phyloP scores from a whole-genome alignment of 2,329 filamentous ascomycete species.

The Lasiodiplodia hormozganensis region DNA sequence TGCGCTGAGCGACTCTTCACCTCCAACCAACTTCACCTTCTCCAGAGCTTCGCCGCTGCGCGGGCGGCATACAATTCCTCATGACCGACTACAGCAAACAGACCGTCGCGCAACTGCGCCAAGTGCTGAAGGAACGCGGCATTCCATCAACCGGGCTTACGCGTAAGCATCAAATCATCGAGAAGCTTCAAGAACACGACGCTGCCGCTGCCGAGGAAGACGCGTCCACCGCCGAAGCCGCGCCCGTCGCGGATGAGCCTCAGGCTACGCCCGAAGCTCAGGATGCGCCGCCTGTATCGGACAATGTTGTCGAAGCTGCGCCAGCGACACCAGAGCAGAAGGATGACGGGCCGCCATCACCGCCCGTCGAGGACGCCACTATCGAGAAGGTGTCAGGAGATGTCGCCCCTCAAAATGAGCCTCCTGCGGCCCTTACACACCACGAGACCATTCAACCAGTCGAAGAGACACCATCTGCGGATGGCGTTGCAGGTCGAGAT shows the following conservation, averaged over 20 bases:
- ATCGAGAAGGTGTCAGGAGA: constrained; percentile 21
- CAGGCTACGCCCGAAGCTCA: constrained; percentile 10
- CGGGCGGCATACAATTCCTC: neutral
- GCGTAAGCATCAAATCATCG: constrained; percentile 56
- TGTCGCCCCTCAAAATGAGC: neutral
- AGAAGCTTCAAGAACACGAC: constrained; percentile 50
- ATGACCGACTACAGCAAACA: constrained; percentile 55
- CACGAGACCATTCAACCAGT: constrained; percentile 14
- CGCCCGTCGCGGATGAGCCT: constrained; percentile 17
- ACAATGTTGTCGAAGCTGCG: constrained; percentile 31
- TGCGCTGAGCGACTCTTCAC: neutral
- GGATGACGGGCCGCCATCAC: neutral
- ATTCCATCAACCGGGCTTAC: constrained; percentile 55
- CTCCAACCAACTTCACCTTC: neutral
- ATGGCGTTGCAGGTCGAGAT: neutral
- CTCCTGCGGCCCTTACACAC: neutral
- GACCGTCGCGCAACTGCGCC: constrained; percentile 55
- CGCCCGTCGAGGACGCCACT: neutral
- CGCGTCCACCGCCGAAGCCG: constrained; percentile 9
- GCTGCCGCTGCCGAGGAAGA: constrained; percentile 18
- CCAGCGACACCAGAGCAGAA: constrained; percentile 16
- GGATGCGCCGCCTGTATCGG: constrained; percentile 26
- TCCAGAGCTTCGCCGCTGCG: neutral
- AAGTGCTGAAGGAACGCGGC: constrained; percentile 54
- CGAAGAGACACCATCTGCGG: constrained; percentile 1